phyloP scores from a whole-genome alignment of 345 rosid species.

The Geranium brycei region DNA sequence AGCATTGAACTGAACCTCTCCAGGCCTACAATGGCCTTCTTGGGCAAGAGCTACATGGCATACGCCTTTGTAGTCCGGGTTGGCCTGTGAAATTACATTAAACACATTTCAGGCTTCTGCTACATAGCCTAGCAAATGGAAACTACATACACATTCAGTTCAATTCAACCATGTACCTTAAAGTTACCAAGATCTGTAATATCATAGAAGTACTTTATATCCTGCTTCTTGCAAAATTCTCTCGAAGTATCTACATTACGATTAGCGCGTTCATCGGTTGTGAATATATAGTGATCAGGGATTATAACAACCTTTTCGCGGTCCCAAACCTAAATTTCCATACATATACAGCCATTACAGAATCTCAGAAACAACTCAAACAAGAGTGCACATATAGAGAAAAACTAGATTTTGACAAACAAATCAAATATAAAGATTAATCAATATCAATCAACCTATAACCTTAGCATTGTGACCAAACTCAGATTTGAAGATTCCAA shows the following conservation, averaged over 20 bases:
- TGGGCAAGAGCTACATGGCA: slow-evolving; percentile 97
- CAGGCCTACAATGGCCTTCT: slow-evolving; percentile 99
- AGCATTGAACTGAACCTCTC: slow-evolving; percentile 48
- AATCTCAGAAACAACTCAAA: too few species aligned
- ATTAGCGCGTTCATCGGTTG: slow-evolving; percentile 82
- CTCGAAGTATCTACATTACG: slow-evolving; percentile 93
- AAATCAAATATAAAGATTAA: too few species aligned
- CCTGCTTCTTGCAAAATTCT: slow-evolving; percentile 74
- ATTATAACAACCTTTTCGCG: slow-evolving; percentile 85
- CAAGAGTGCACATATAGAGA: too few species aligned
- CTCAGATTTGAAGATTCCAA: slow-evolving; percentile 85
- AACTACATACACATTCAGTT: background rate
- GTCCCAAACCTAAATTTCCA: slow-evolving; percentile 68
- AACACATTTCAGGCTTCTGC: slow-evolving; percentile 2
- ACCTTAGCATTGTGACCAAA: slow-evolving; percentile 88
- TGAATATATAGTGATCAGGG: slow-evolving; percentile 95
- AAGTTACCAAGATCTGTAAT: slow-evolving; percentile 77
- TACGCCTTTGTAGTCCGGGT: slow-evolving; percentile 97
- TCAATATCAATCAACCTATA: too few species aligned
- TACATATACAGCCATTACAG: too few species aligned
- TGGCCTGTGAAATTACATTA: slow-evolving; percentile 40
- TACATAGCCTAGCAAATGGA: background rate
- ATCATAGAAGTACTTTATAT: slow-evolving; percentile 91
- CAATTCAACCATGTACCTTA: slow-evolving; percentile 31
- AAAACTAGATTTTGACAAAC: too few species aligned